Evolutionary conservation across 495 filamentous ascomycete species (phyloP).

Genomic region (Trichodelitschia bisporula): DNA sequence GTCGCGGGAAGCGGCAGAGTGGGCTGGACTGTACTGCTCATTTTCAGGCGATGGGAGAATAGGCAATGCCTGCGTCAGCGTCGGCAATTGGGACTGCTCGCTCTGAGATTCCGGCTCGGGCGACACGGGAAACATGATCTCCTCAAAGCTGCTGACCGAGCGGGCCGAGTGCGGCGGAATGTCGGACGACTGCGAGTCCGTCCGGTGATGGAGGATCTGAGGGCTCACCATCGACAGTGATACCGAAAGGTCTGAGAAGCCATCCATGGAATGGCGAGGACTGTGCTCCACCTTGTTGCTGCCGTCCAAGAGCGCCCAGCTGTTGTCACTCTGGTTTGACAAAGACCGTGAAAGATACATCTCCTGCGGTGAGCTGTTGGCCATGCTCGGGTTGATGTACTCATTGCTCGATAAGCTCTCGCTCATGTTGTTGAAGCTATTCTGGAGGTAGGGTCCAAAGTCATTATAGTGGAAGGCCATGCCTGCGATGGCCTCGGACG

Average conservation of each 20-base stretch:
- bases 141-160: slow-evolving; percentile 56
- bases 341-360: too few species aligned
- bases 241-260: slow-evolving; percentile 25
- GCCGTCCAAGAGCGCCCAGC: slow-evolving; percentile 57
- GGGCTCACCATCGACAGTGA: slow-evolving; percentile 57
- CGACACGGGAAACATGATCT: slow-evolving; percentile 46
- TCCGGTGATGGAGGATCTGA: slow-evolving; percentile 64
- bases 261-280: slow-evolving; percentile 24
- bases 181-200: slow-evolving; percentile 62
- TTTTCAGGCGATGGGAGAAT: slow-evolving; percentile 3
- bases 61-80: slow-evolving; percentile 9
- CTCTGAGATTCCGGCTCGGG: slow-evolving; percentile 18
- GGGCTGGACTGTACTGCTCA: slow-evolving; percentile 19
- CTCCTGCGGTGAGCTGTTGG: too few species aligned
- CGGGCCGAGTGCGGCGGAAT: slow-evolving; percentile 28
- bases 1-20: slow-evolving; percentile 22
- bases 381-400: too few species aligned
- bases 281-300: too few species aligned
- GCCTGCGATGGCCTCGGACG: too few species aligned
- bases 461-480: too few species aligned
- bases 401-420: too few species aligned
- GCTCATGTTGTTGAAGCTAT: too few species aligned
- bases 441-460: too few species aligned
- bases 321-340: slow-evolving; percentile 51
- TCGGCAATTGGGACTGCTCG: slow-evolving; percentile 2